Evolutionary conservation across 2,329 filamentous ascomycete genomes (phyloP), one percentile per base, ranked within the genome.

Genomic region (Verticillium alfalfae): DNA sequence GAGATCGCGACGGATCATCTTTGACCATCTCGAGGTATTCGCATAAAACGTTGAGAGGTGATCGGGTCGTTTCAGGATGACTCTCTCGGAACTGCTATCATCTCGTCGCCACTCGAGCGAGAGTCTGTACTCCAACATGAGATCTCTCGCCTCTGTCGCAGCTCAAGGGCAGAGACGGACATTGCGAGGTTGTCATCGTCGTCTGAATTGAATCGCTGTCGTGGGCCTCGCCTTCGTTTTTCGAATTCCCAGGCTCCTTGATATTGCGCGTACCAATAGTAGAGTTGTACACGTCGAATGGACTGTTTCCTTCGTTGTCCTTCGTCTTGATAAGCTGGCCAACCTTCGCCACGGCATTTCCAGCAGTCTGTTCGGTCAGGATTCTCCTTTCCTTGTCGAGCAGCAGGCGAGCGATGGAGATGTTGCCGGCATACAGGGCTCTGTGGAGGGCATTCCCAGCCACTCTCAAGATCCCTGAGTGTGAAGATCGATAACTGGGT

Each of bases 391-490:
- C 94, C 67, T 89, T 89, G 59, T 89, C 86, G 66, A 99, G 81
- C 37, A 99, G 86, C 22, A 92, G 81, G 56, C 92, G 87, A 2
- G 95, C 95, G 67, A 96, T 89, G 7, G 91, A 88, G 58, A 95
- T 87, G 70, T 97, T 97, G 56, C 94, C 94, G 68, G 88, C 87
- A 72, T 97, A 98, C 52, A 98, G 81, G 8, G 93, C 92, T 68
- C 95, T 86, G 72, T 99, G 95, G 45, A 99, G 81, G 41, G 93
- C 89, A 64, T 96, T 99, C 95, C 95, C 95, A 99, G 55, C 93
- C 94, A 74, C 90, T 98, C 75, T 99, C 95, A 8, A 82, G 80
- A 73, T 99, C 95, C 95, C 72, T 96, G 93, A 2, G 84, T 81
- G 70, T 97, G 95, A 9, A 98, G 79, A 75, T 99, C 95, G 67